Evolutionary conservation across 1,284 basidiomycete species (phyloP), one percentile per base, ranked within the genome.

Genomic region (Apiotrichum montevideense): DNA sequence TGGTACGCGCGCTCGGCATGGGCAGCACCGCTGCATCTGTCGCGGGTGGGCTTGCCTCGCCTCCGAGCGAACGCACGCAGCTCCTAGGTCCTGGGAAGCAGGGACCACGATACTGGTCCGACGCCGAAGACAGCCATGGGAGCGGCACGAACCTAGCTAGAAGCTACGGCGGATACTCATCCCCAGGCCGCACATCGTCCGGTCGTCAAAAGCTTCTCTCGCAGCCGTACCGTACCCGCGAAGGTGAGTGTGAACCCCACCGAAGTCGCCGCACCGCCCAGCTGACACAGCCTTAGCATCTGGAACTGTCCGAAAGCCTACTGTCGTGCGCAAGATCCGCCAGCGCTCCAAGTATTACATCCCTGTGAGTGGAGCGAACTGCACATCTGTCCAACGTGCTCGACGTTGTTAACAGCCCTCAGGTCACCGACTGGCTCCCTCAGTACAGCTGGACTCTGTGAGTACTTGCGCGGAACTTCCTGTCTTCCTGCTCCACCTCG

Each of bases 361-460:
- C 32, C 75, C 75, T 0, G 72, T 75, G 49, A 52, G 67, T 29
- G 29, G 29, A 29, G 29, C 29, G 29, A 29, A 29, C 29, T 29
- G 29, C 29, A 29, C 29, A 29, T 29, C 29, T 39, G 9, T 13
- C 37, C 37, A 39, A 39, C 13, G 13, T 39, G 9, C 37, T 35
- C 35, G 49, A 48, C 35, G 13, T 10, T 9, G 32, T 32, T 35
- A 14, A 34, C 42, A 37, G 13, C 39, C 14, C 39, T 50, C n/a
- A 71, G 64, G 65, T 74, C n/a, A 70, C 74, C 3, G 71, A 73
- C 10, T 96, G 92, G 92, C 84, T 95, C 57, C 91, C 91, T 1
- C 81, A 84, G 51, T 96, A 96, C 72, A 85, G 82, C 0, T 71
- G 84, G 46, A 83, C 84, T 9, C 73, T 87, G 86, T 90, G 67